Evolutionary conservation across 345 rosid species (phyloP), one percentile per base, ranked within the genome.

Genomic region (Xanthoceras sorbifolium): DNA sequence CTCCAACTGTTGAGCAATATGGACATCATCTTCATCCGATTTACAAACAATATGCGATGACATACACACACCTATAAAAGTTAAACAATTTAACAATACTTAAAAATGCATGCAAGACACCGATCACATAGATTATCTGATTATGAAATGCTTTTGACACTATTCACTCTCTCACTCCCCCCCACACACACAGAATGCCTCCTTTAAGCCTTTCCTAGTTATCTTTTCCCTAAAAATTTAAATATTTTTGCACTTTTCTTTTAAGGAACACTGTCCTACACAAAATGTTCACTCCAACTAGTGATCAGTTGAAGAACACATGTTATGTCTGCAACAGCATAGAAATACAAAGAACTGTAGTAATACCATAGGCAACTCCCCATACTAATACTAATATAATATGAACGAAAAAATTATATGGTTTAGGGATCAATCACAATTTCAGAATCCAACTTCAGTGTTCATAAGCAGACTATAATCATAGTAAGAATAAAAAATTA

Each of bases 61-160:
- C 88, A 95, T 87, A 88, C 92, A 86, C 78, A 89, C 85, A 71
- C 98, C 98, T 94, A 74, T 46, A 74, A 69, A 64, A 67, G 28
- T 18, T 10, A 67, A 29, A 60, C 50, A 2, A 69, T 22, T 31
- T 9, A 44, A 62, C 15, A 6, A 17, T 7, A 59, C 40, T 14
- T 23, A 34, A 38, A 57, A 60, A 72, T 28, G 0, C 18, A 29
- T 25, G 5, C 4, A 36, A 38, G 9, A 57, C 28, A 57, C 7
- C 23, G 1, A n/a, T 57, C 55, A 50, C 46, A 42, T 42, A 42
- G 10, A 42, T 42, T n/a, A n/a, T n/a, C n/a, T n/a, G n/a, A n/a
- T n/a, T 9, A 42, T 2, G 15, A 42, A 42, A 42, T 42, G 46
- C 46, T 42, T 38, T 38, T 42, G 46, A 42, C 46, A 42, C 12